Evolutionary conservation across 129 eudicot species (phyloP), one percentile per base, ranked within the genome.

Genomic region (Solidago caesia): DNA sequence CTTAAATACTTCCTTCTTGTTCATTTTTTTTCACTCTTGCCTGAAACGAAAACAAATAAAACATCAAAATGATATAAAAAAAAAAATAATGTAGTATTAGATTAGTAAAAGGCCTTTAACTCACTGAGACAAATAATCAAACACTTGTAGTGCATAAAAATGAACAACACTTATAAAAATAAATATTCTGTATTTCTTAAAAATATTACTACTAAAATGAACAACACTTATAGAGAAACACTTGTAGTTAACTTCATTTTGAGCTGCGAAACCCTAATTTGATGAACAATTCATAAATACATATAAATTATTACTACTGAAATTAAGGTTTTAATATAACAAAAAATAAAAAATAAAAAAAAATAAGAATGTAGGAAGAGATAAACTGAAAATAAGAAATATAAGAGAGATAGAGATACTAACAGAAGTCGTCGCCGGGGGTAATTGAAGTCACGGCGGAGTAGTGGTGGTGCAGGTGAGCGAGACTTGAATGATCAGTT

Each of bases 1-100:
- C 76, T 94, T 88, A 39, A 94, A 80, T 14, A 94, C 86, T 81
- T 90, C 91, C 85, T 94, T 94, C 88, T 94, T 94, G 87, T 94
- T 94, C 98, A 90, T 93, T 69, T 65, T 52, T 56, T 12, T 57
- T 44, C 46, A 9, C 8, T 45, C n/a, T 57, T 56, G 6, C 60
- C 80, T 67, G 41, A 76, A 67, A 56, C 29, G 3, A 6, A 2
- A 61, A 59, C 45, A 58, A 45, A 26, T 29, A 26, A 46, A 61
- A 2, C 13, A 73, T 62, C 48, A 8, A 2, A 43, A 44, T 13
- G n/a, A 42, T 7, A 8, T 4, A 27, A 61, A 25, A 48, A 48
- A 6, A 21, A 21, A n/a, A n/a, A n/a, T n/a, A n/a, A 26, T 61
- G 8, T 42, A 25, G 66, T 3, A 27, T 61, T 56, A 56, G 8